Evolutionary conservation across 352 stramenopile genomes (phyloP).

Genomic region (Phytophthora pinifolia): DNA sequence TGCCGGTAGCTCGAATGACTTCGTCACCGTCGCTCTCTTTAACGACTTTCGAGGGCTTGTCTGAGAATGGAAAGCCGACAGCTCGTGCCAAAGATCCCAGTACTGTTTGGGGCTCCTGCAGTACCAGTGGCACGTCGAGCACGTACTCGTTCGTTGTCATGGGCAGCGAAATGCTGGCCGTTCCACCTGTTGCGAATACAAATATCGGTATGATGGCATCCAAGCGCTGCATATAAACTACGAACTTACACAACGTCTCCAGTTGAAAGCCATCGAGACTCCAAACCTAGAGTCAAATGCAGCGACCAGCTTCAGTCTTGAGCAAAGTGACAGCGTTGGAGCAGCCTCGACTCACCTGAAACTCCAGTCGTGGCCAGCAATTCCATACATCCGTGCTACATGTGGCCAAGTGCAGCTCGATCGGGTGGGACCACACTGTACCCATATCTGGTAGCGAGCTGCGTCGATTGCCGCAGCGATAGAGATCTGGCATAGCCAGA

Average conservation of each 20-base stretch:
- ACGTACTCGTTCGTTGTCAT: slow-evolving; percentile 41
- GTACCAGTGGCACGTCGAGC: slow-evolving; percentile 41
- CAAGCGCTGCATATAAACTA: background rate
- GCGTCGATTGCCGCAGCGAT: slow-evolving; percentile 9
- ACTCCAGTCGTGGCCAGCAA: slow-evolving; percentile 45
- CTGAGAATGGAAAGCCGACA: slow-evolving; percentile 18
- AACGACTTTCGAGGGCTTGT: background rate
- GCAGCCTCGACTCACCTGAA: slow-evolving; percentile 24
- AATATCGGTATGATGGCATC: background rate
- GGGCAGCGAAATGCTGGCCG: slow-evolving; percentile 35
- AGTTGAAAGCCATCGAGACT: slow-evolving; percentile 43
- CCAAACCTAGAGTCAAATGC: slow-evolving; percentile 29
- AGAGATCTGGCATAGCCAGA: slow-evolving; percentile 25
- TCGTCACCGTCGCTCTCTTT: background rate
- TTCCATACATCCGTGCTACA: slow-evolving; percentile 11
- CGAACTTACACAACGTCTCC: slow-evolving; percentile 37
- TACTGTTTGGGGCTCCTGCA: slow-evolving; percentile 12
- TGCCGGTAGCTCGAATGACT: slow-evolving; percentile 19
- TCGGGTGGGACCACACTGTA: slow-evolving; percentile 53
- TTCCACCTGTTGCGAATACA: slow-evolving; percentile 29
- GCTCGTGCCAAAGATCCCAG: slow-evolving; percentile 24
- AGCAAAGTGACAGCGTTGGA: background rate
- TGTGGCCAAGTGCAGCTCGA: slow-evolving; percentile 49
- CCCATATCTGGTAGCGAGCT: slow-evolving; percentile 33
- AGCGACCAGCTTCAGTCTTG: background rate